Base-by-base conservation (phyloP, 768 basidiomycete species). In the Tulasnella sp. region DNA sequence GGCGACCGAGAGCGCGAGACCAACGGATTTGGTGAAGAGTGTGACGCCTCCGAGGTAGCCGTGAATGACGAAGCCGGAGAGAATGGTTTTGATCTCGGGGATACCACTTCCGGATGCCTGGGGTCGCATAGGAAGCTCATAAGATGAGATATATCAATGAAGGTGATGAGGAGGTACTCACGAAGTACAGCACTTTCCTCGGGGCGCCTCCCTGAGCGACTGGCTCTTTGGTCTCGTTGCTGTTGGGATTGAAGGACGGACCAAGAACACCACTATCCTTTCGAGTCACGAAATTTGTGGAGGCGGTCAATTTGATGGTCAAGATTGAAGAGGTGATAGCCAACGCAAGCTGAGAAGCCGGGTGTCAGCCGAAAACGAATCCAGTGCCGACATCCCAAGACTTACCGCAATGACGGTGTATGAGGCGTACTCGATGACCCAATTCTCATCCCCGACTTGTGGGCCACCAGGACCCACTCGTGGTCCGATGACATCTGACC, bases 61-160 rank as follows among this genome's bases (percentile, higher is more conserved):
- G 79, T 98, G 95, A 77, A 99, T 98, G 35, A 98, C 96, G 82
- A 98, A 98, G 46, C 96, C 95, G 90, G 93, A 94, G 67, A 97
- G 87, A 77, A 97, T 95, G 0, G 93, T 94, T 84, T 99, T 99
- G 83, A 99, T 92, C 84, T 99, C 97, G 0, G 96, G 96, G 77
- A 99, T 96, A 71, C 98, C 98, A 82, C 92, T 94, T 26, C 98
- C 98, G 26, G 95, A 95, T 13, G 98, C 95, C 92, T 93, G 81
- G 26, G 74, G 70, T 44, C 77, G 79, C 73, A 79, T 80, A 69
- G 74, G 80, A 79, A 80, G 67, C 57, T 74, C 42, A 40, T 40
- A 7, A 35, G 35, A 42, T 1, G n/a, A 16, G 51, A 48, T 11
- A 75, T 18, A 26, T 23, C 46, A 61, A 23, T 42, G 44, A 20